A percentile compares a stretch with the other conserved stretches of the same genome.
Evolutionary conservation across 164 flowering plant genomes (phyloP).

Genomic region (Stephania japonica): DNA sequence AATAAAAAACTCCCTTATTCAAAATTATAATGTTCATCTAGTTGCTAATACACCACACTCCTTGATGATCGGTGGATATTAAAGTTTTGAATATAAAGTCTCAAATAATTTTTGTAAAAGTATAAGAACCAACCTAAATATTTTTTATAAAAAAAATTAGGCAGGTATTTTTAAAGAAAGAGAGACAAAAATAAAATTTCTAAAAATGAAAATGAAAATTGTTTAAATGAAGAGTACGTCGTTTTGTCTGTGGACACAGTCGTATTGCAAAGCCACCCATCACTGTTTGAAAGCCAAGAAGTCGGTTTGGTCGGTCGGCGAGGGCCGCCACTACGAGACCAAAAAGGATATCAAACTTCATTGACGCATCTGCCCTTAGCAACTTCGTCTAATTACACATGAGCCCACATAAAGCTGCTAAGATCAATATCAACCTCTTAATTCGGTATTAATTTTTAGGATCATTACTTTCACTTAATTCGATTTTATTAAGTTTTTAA

Average conservation of each 20-base stretch:
- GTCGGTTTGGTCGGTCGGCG: slow-evolving; percentile 12
- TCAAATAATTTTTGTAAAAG: no score
- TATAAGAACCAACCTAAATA: not conserved
- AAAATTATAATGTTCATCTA: no score
- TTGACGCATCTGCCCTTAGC: not conserved
- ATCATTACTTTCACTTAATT: no score
- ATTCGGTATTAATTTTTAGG: no score
- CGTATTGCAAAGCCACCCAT: not conserved
- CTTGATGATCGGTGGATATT: no score
- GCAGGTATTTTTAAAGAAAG: not conserved
- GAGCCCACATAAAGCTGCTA: no score
- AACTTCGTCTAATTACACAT: no score
- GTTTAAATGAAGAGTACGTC: not conserved
- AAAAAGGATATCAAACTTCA: not conserved
- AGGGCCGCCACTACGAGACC: slow-evolving; percentile 3
- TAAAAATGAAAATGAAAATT: not conserved
- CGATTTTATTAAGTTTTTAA: no score
- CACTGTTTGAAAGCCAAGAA: not conserved
- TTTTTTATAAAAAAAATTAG: not conserved
- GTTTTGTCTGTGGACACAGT: not conserved
- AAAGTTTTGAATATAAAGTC: no score
- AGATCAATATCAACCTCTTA: no score
- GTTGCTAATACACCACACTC: no score
- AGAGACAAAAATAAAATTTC: not conserved
- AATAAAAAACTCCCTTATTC: no score